Base-by-base conservation (phyloP, 805 yeast species). In the Jamesozyma spencerorum region DNA sequence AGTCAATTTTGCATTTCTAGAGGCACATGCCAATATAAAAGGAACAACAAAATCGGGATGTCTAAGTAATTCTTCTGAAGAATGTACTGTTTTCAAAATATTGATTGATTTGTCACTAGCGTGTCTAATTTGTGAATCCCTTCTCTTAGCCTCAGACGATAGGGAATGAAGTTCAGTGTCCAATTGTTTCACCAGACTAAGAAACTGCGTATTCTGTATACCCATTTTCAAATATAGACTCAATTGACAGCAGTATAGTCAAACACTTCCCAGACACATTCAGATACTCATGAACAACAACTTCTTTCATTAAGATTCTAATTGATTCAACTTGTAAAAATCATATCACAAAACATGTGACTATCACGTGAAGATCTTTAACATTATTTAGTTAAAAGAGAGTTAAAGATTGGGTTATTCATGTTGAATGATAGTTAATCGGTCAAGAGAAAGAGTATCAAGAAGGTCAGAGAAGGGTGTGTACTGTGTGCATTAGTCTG, bases 1-100 rank as follows among this genome's bases (percentile, higher is more conserved):
- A 18, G 81, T 75, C 47, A 83, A 69, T 54, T 85, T 85, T 7
- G 83, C 79, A 59, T 82, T 85, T 37, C 83, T 74, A 0, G 90
- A 72, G 10, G 78, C 72, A 50, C 94, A 81, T 0, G 94, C 79
- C 36, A 79, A 57, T 11, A 84, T 57, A 44, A 85, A 79, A 0
- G 97, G 96, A 3, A 69, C 63, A 3, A 78, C 70, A 50, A 81
- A 78, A 33, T 73, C 75, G 0, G 76, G 66, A 44, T 72, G 68
- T 20, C 67, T 59, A 1, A 73, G 48, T 18, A 79, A 58, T 7
- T 54, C 61, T 13, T 52, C 53, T 26, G 50, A 40, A n/a, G 51
- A 49, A 31, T 50, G 56, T 38, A 47, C 64, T 2, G 63, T 48
- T 45, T 69, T 70, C 31, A 77, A 51, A 0, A 69, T 58, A 26